Base-by-base conservation (phyloP, 1,284 basidiomycete species). In the Afroboletus lepidellus region DNA sequence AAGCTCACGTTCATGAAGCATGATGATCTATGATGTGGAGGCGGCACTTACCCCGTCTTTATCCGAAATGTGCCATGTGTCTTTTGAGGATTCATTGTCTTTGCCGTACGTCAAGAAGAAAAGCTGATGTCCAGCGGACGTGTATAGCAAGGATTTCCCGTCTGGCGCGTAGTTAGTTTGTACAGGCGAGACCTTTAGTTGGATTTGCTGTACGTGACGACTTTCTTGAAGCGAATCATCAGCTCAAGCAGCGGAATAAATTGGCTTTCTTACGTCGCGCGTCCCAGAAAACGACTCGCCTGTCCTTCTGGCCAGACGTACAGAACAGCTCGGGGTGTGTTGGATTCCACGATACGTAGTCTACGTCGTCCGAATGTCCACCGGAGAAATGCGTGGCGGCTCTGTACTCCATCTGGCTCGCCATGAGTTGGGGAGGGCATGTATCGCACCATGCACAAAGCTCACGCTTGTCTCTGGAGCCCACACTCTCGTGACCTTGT, bases 251-350 rank as follows among this genome's bases (percentile, higher is more conserved):
- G 41, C 16, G 23, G 27, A 16, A 44, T 30, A 30, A 13, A 13
- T 33, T 27, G n/a, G 34, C 23, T 5, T 30, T 44, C 41, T 60
- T 70, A 90, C 88, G 86, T 67, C 88, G 74, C n/a, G 85, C 85
- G 67, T 91, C 88, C 87, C 87, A 90, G 60, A 90, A 90, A 4
- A 87, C 84, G 25, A 90, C 77, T 29, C 80, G 74, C 56, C 81
- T 75, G 58, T 91, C 89, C 62, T 80, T 85, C 63, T 84, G 80
- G 60, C 87, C 84, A 24, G 87, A 87, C 0, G 88, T 84, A 56
- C 85, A 88, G 62, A 91, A 87, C 11, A 90, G 68, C 39, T 90
- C 88, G 4, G 87, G 87, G 60, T 90, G 87, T 2, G 83, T 87
- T 1, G 89, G 87, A 65, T 89, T 89, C 87, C 87, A 91, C 8